Evolutionary conservation across 2,329 filamentous ascomycete species (phyloP).

Genomic region (Calonectria pseudoturangicola): DNA sequence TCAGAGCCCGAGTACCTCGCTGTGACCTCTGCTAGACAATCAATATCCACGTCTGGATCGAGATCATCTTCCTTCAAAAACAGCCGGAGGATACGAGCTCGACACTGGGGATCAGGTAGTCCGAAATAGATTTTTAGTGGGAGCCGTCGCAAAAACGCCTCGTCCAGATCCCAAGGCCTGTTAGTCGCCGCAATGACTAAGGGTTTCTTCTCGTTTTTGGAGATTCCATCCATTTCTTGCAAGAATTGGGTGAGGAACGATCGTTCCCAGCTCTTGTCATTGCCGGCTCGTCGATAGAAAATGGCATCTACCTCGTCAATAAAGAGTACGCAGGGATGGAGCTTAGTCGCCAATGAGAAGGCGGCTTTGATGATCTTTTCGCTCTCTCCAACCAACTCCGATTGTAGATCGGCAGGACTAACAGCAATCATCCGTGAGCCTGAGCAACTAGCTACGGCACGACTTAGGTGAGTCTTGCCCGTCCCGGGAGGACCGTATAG

Average conservation of each 20-base stretch:
- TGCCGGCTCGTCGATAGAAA: neutral
- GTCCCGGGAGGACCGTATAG: neutral
- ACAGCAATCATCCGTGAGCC: neutral
- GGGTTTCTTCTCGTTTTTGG: neutral
- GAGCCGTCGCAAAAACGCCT: neutral
- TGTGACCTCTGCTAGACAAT: neutral
- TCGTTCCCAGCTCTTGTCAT: neutral
- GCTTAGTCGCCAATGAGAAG: constrained; percentile 21
- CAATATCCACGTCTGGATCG: neutral
- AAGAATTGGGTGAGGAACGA: neutral
- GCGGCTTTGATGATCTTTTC: constrained; percentile 20
- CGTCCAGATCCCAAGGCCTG: neutral
- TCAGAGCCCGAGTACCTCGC: neutral
- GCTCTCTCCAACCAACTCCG: constrained; percentile 7
- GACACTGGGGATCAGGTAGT: neutral
- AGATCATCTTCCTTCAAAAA: neutral
- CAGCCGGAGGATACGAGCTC: neutral
- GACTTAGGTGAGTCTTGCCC: neutral
- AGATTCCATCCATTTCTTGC: neutral
- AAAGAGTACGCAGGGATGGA: constrained; percentile 27
- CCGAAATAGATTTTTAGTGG: neutral
- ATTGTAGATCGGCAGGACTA: neutral
- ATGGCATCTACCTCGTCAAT: constrained; percentile 28
- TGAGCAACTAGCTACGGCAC: neutral
- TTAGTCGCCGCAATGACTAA: neutral